Conservation (phyloP, 257 asterid species). For the Rehmannia glutinosa region DNA sequence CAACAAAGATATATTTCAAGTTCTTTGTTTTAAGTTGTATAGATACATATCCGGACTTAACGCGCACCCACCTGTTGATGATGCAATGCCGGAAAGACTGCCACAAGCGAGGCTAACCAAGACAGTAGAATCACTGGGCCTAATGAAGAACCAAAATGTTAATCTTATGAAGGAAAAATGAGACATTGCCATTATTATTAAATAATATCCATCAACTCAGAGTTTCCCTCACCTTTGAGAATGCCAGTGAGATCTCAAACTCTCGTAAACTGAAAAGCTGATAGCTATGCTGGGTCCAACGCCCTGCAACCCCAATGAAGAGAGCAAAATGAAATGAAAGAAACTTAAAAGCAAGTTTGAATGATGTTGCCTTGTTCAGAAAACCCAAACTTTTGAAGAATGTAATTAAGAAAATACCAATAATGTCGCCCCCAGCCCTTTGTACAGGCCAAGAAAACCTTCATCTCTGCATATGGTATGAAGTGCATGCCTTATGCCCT, state of each 20-base stretch:
- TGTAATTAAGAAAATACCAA: slow-evolving; percentile 38
- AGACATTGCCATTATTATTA: background rate
- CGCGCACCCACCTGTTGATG: slow-evolving; percentile 65
- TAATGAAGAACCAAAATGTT: slow-evolving; percentile 7
- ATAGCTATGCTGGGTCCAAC: slow-evolving; percentile 89
- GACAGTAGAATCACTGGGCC: slow-evolving; percentile 67
- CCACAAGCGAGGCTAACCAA: slow-evolving; percentile 70
- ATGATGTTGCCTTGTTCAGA: background rate
- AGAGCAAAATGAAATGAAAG: background rate
- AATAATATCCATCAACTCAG: background rate
- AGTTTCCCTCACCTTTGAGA: slow-evolving; percentile 37
- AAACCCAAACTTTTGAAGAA: background rate
- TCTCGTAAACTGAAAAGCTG: slow-evolving; percentile 73
- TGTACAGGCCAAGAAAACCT: slow-evolving; percentile 73
- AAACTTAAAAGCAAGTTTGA: background rate
- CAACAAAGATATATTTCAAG: too few species aligned
- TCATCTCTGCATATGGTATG: slow-evolving; percentile 75
- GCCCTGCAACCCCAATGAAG: slow-evolving; percentile 45
- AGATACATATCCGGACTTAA: background rate
- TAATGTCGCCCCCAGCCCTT: slow-evolving; percentile 81
- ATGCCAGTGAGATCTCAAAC: slow-evolving; percentile 54
- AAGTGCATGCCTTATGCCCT: slow-evolving; percentile 67
- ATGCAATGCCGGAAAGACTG: slow-evolving; percentile 76
- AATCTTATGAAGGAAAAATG: background rate
- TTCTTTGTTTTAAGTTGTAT: too few species aligned